These are phyloP conservation scores for Trametes hirsuta DNA, from an alignment of 1,284 basidiomycete genomes.

Conservation along the genomic window DNA sequence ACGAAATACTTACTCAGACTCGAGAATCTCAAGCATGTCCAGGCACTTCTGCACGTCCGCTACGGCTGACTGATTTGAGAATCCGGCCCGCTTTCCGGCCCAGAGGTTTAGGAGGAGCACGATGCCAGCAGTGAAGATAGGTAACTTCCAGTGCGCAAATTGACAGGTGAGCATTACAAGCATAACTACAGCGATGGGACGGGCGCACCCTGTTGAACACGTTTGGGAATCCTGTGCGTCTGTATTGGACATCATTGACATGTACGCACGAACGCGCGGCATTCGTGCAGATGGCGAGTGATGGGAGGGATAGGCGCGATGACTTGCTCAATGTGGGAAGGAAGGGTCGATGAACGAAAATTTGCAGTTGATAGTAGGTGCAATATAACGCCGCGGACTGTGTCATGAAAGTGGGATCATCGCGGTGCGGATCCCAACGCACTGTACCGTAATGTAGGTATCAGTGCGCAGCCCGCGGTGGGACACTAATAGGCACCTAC, in stretches of 20 bases:
- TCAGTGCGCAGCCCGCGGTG: background rate
- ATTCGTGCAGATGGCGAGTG: slow-evolving; percentile 64
- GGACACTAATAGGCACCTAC: slow-evolving; percentile 26
- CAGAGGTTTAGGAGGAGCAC: slow-evolving; percentile 77
- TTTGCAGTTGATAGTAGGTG: slow-evolving; percentile 58
- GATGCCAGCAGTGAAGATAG: slow-evolving; percentile 66
- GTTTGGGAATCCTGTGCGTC: slow-evolving; percentile 26
- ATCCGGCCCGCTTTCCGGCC: slow-evolving; percentile 65
- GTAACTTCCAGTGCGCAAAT: slow-evolving; percentile 29
- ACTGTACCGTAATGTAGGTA: slow-evolving; percentile 33
- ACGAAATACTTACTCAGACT: slow-evolving; percentile 45
- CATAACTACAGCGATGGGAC: background rate
- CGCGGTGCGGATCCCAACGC: slow-evolving; percentile 59
- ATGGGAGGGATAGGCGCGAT: slow-evolving; percentile 49
- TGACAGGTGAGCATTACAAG: background rate
- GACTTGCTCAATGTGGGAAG: slow-evolving; percentile 52
- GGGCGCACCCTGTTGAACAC: slow-evolving; percentile 28
- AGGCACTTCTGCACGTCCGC: slow-evolving; percentile 75
- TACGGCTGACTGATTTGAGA: slow-evolving; percentile 57
- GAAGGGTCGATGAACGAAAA: slow-evolving; percentile 66
- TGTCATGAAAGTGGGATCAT: slow-evolving; percentile 47
- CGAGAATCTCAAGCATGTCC: slow-evolving; percentile 55
- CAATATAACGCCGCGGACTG: slow-evolving; percentile 58
- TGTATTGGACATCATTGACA: slow-evolving; percentile 47
- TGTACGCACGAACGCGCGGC: slow-evolving; percentile 60